A percentile compares a stretch with the other conserved stretches of the same genome.
phyloP scores from a whole-genome alignment of 2,329 filamentous ascomycete species.

The Aspergillus latus region DNA sequence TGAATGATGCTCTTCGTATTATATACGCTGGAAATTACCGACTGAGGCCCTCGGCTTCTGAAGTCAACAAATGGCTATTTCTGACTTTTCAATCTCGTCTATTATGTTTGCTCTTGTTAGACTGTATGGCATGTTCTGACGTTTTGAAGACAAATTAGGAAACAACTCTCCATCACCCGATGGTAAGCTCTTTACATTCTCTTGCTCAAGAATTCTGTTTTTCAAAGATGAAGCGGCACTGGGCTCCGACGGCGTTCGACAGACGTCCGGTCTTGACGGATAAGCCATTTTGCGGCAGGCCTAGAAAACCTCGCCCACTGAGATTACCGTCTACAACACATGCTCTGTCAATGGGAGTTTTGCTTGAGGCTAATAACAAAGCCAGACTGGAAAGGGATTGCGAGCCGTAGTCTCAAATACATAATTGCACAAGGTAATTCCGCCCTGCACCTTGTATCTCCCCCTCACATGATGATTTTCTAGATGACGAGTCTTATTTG shows the following conservation, averaged over 20 bases:
- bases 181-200: constrained; percentile 25
- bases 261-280: constrained; percentile 69
- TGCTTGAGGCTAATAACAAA: constrained; percentile 28
- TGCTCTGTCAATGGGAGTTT: constrained; percentile 8
- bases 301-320: constrained; percentile 99
- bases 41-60: constrained; percentile 71
- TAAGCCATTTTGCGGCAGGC: constrained; percentile 90
- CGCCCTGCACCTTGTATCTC: not conserved
- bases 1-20: constrained; percentile 58
- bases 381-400: not conserved
- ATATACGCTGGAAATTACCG: constrained; percentile 96
- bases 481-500: constrained; percentile 68
- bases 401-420: too few species aligned
- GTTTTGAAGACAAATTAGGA: constrained; percentile 17
- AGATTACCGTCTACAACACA: constrained; percentile 41
- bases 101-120: constrained; percentile 20
- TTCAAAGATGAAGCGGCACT: constrained; percentile 68
- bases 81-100: constrained; percentile 56
- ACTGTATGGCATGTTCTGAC: constrained; percentile 18
- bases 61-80: constrained; percentile 82
- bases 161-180: not conserved
- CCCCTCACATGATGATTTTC: constrained; percentile 48
- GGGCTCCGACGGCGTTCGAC: constrained; percentile 76
- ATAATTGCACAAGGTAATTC: constrained; percentile 19
- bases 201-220: constrained; percentile 1